Base-by-base conservation (phyloP, 2,329 filamentous ascomycete species). In the Ophiosphaerella narmari region DNA sequence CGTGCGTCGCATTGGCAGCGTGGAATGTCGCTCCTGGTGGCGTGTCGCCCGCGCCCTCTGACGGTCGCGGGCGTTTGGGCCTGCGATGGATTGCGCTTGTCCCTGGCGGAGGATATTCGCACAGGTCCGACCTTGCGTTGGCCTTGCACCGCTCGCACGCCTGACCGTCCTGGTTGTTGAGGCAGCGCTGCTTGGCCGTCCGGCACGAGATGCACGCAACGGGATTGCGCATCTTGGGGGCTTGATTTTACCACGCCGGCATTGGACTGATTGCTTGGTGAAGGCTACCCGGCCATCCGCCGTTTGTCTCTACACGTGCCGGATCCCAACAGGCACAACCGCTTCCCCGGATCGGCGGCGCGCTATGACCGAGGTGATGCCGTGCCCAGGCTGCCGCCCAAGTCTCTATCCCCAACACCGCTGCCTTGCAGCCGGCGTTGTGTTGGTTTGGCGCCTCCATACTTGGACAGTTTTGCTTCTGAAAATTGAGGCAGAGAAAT, bases 111-210 rank as follows among this genome's bases (percentile, higher is more conserved):
- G 72, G 68, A 51, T 73, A 74, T 41, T 69, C 53, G 61, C 73
- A 75, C 4, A 57, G 56, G 14, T 66, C 61, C 5, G 63, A 61
- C 14, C 70, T 56, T 13, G 69, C 72, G 9, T 59, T 55, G 18
- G 65, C 59, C 53, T 66, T 68, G 64, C 73, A 75, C 13, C 73
- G 65, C 34, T 74, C 69, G 56, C 73, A 75, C 7, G 72, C 71
- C 46, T 39, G 72, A 70, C 32, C 59, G 59, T 46, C 44, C 57
- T 74, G 70, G 45, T 73, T 62, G 59, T 75, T 72, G 46, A 74
- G 67, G 60, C 72, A 74, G 54, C 68, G 67, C 51, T 74, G 72
- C 61, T 74, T 74, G 11, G 71, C 71, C 52, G 63, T 70, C 35
- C 72, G 64, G 43, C 72, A 74, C 35, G 71, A 64, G 16, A 72